Percentiles rank a stretch among this genome's conserved stretches.
These are phyloP conservation scores for Calonectria henricotiae DNA, from an alignment of 2,329 filamentous ascomycete species.

Conservation along the genomic window DNA sequence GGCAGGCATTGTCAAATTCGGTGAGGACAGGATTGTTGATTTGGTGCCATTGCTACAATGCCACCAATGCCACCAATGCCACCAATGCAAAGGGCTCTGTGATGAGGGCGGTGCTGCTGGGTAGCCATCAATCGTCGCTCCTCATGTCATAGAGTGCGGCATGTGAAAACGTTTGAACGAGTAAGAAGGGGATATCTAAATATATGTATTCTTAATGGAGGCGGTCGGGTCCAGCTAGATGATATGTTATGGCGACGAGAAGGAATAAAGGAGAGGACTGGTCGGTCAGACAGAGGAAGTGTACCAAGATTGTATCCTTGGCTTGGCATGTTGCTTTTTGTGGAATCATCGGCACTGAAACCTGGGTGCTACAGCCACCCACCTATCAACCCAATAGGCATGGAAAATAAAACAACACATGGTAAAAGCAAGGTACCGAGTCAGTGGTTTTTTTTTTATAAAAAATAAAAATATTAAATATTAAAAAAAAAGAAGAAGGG, in stretches of 20 bases:
- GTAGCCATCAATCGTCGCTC: neutral
- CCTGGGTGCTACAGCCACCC: neutral
- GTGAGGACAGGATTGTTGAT: conserved; percentile 32
- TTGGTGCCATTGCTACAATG: conserved; percentile 15
- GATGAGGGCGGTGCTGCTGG: neutral
- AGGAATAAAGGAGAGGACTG: too few relatives aligned
- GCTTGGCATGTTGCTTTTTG: conserved; percentile 8
- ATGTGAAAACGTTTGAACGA: neutral
- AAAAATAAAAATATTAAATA: too few relatives aligned
- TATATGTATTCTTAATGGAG: too few relatives aligned
- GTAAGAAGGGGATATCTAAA: neutral
- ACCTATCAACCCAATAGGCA: too few relatives aligned
- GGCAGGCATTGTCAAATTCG: conserved; percentile 34
- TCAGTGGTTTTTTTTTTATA: too few relatives aligned
- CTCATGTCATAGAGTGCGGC: neutral
- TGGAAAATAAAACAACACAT: neutral
- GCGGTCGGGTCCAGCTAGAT: neutral
- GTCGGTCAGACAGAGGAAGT: neutral
- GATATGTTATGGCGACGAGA: neutral
- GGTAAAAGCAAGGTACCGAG: neutral
- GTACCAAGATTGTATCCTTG: neutral
- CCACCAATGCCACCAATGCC: conserved; percentile 12
- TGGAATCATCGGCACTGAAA: neutral
- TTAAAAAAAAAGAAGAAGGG: too few relatives aligned
- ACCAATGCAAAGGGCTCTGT: conserved; percentile 10